These are phyloP conservation scores for Neurospora pannonica DNA, from an alignment of 495 filamentous ascomycete genomes.

Conservation along the genomic window DNA sequence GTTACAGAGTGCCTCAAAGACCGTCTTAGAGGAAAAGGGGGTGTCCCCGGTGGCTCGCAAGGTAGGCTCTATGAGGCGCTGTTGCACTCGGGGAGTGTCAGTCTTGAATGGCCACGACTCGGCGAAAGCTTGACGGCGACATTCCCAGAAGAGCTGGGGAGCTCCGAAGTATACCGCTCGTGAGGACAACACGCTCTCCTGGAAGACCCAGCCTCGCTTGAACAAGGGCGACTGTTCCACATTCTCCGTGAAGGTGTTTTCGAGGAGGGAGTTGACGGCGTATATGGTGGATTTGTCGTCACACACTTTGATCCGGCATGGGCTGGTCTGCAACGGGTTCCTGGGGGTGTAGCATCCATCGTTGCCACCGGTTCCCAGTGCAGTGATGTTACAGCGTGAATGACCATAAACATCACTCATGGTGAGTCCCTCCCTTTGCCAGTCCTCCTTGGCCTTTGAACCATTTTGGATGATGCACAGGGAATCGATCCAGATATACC, in stretches of 20 bases:
- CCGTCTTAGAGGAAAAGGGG: background rate
- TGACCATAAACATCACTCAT: constrained; percentile 5
- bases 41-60: background rate
- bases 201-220: constrained; percentile 9
- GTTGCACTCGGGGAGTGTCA: background rate
- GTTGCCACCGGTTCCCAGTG: background rate
- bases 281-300: background rate
- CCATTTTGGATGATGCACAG: constrained; percentile 5
- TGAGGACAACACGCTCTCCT: constrained; percentile 5
- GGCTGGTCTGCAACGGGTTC: background rate
- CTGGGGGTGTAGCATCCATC: background rate
- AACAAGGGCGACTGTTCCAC: constrained; percentile 3
- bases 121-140: background rate
- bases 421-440: constrained; percentile 3
- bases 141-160: constrained; percentile 9
- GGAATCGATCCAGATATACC: background rate
- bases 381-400: constrained; percentile 1
- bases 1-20: background rate
- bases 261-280: background rate
- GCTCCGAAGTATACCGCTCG: constrained; percentile 7
- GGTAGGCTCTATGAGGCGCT: background rate
- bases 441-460: background rate
- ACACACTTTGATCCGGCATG: background rate
- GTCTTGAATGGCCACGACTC: background rate
- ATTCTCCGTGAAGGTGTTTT: background rate